Percentiles rank a stretch among this genome's conserved stretches.
phyloP scores from a whole-genome alignment of 2,329 filamentous ascomycete genomes.

The Sarocladiaceae sp. region DNA sequence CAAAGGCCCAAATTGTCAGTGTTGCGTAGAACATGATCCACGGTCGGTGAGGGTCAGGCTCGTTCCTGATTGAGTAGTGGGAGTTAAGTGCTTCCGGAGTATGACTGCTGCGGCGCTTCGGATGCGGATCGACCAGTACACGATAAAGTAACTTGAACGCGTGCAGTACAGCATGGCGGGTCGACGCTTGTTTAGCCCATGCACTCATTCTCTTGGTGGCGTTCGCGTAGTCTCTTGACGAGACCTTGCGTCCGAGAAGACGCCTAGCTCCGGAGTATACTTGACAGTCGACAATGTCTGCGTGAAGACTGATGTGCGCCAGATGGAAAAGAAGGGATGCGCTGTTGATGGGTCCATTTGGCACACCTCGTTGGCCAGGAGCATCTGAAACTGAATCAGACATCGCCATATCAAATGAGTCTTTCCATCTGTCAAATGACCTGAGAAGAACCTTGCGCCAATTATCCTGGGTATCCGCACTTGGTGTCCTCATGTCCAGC shows the following conservation, averaged over 20 bases:
- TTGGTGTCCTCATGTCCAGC: conserved; percentile 63
- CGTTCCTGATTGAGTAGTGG: conserved; percentile 70
- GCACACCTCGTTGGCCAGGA: conserved; percentile 26
- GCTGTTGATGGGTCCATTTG: conserved; percentile 55
- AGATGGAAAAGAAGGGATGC: conserved; percentile 79
- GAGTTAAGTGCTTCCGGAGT: conserved; percentile 29
- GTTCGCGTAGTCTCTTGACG: conserved; percentile 62
- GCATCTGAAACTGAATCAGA: conserved; percentile 31
- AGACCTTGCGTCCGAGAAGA: conserved; percentile 71
- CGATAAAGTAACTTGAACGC: conserved; percentile 75
- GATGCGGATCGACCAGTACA: conserved; percentile 60
- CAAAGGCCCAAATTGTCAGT: conserved; percentile 84
- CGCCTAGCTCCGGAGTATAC: conserved; percentile 79
- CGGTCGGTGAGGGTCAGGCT: conserved; percentile 77
- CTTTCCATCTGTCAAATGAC: conserved; percentile 68
- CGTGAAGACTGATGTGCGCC: conserved; percentile 84
- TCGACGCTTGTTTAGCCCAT: conserved; percentile 73
- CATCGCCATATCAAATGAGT: conserved; percentile 56
- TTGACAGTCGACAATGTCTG: conserved; percentile 85
- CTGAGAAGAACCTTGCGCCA: conserved; percentile 74
- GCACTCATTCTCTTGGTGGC: conserved; percentile 71
- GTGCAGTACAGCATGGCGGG: conserved; percentile 79
- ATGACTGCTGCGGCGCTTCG: conserved; percentile 18
- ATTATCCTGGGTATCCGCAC: conserved; percentile 59
- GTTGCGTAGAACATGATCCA: conserved; percentile 90